Percentiles rank a stretch among this genome's conserved stretches.
These are phyloP conservation scores for Rhodotorula babjevae DNA, from an alignment of 768 basidiomycete species.

Conservation along the genomic window DNA sequence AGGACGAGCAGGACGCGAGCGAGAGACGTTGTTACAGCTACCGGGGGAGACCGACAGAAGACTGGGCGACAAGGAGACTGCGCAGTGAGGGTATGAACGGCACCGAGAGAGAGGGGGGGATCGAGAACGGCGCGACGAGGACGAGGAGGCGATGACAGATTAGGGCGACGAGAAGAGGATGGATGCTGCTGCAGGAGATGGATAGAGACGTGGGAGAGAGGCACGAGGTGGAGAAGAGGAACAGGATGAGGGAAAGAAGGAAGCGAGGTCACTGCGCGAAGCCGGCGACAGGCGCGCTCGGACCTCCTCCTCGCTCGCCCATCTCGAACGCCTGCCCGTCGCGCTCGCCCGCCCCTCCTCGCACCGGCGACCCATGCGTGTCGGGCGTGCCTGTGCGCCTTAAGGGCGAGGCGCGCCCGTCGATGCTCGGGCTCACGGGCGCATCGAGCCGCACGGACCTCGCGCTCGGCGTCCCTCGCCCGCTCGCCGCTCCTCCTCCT, in stretches of 20 bases:
- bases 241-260: too few species aligned
- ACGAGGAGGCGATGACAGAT: neutral
- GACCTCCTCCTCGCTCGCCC: neutral
- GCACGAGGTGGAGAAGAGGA: too few species aligned
- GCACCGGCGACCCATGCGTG: neutral
- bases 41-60: too few species aligned
- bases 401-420: neutral
- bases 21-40: too few species aligned
- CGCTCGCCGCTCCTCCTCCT: neutral
- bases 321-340: constrained; percentile 1
- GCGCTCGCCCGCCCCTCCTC: too few species aligned
- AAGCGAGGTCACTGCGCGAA: neutral
- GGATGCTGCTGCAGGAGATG: neutral
- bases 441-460: neutral
- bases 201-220: too few species aligned
- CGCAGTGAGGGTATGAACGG: neutral
- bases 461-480: neutral
- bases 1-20: too few species aligned
- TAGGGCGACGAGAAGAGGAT: neutral
- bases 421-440: neutral
- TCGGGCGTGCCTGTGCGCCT: neutral
- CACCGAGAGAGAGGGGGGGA: neutral
- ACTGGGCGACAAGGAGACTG: too few species aligned
- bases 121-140: neutral
- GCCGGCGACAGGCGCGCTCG: too few species aligned